Base-by-base conservation (phyloP, 495 filamentous ascomycete species). In the Penicillium pancosmium region DNA sequence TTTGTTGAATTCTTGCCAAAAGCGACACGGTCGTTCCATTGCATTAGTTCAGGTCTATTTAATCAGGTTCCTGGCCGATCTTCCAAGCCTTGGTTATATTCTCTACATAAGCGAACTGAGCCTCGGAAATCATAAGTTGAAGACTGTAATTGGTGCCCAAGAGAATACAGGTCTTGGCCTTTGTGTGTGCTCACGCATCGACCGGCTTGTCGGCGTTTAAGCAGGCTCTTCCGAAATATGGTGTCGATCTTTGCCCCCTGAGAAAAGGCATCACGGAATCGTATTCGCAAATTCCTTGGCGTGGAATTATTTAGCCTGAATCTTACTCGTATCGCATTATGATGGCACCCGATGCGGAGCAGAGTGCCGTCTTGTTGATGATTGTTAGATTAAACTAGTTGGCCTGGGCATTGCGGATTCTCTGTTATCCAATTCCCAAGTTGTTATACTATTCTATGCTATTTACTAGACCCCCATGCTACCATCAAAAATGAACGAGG, bases 1-100 rank as follows among this genome's bases (percentile, higher is more conserved):
- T 16, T n/a, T n/a, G n/a, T n/a, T n/a, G 8, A 44, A 44, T 16
- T 44, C 13, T 54, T 54, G 21, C 56, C 51, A 33, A 59, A 59
- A 41, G 57, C 44, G 51, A 60, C 57, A 54, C 43, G 57, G 57
- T 41, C 34, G 51, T 50, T 25, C 23, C 51, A 49, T 59, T 48
- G 51, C 57, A 59, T 44, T 48, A 59, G 50, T 50, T 21, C 21
- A 50, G 8, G 18, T 43, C 1, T 54, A 54, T 7, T 31, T 31
- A 27, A n/a, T 49, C 13, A 59, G 38, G 38, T 15, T 38, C 23
- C 43, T 43, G 16, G n/a, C 16, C 5, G 10, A 36, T 27, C 13
- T 16, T 52, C 13, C 33, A n/a, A 25, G 38, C 27, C 36, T 27
- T 34, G 23, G 48, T 10, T 10, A 52, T 38, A 16, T 16, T 9